phyloP scores from a whole-genome alignment of 2,329 filamentous ascomycete genomes.

The Claviceps sp. region DNA sequence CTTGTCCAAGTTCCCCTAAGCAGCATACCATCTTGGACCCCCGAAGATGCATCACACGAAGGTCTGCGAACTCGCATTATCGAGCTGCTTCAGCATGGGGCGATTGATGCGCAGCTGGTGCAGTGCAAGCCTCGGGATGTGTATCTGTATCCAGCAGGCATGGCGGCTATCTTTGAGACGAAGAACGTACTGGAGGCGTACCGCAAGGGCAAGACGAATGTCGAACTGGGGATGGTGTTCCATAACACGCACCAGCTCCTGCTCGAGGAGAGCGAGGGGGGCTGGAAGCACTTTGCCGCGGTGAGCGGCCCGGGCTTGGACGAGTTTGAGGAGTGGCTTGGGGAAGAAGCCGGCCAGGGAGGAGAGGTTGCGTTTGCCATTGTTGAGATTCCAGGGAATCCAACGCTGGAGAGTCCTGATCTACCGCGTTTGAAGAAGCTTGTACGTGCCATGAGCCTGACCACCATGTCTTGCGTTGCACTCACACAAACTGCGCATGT shows the following conservation, averaged over 20 bases:
- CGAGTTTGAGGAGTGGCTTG: constrained; percentile 30
- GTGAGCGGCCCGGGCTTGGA: constrained; percentile 29
- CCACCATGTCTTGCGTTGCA: too few relatives aligned
- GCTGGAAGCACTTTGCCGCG: constrained; percentile 33
- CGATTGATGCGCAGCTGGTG: constrained; percentile 17
- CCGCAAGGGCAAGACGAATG: constrained; percentile 19
- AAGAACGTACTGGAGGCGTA: constrained; percentile 24
- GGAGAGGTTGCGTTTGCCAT: constrained; percentile 31
- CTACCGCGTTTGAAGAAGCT: constrained; percentile 20
- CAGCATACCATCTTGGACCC: constrained; percentile 23
- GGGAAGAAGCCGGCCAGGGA: constrained; percentile 23
- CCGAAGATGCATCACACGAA: constrained; percentile 23
- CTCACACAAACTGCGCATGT: too few relatives aligned
- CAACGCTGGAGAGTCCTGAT: constrained; percentile 20
- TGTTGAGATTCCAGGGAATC: constrained; percentile 30
- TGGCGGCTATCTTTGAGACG: constrained; percentile 35
- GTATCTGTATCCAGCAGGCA: constrained; percentile 33
- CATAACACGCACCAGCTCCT: constrained; percentile 34
- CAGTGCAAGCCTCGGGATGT: constrained; percentile 25
- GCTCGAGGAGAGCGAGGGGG: constrained; percentile 28
- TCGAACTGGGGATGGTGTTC: constrained; percentile 38
- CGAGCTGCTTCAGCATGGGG: constrained; percentile 27
- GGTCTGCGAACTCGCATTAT: constrained; percentile 26
- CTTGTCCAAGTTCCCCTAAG: constrained; percentile 20
- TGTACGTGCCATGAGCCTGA: constrained; percentile 13